Evolutionary conservation across 305 asterid genomes (phyloP).

Genomic region (Fraxinus velutina): DNA sequence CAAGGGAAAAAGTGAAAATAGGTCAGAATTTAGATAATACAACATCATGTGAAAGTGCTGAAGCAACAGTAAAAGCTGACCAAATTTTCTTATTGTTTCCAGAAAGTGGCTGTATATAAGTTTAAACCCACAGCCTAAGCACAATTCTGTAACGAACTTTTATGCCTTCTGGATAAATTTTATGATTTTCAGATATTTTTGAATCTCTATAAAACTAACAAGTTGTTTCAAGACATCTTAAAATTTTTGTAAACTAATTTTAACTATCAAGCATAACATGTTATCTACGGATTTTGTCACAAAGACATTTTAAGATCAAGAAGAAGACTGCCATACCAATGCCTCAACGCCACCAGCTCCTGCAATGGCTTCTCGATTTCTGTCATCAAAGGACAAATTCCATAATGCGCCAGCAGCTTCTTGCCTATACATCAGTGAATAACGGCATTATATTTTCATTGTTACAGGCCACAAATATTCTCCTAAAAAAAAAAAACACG

Average conservation of each 20-base stretch:
- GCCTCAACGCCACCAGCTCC: conserved; percentile 57
- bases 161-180: neutral
- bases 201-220: neutral
- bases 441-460: neutral
- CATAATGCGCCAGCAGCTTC: conserved; percentile 61
- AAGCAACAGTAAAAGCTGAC: neutral
- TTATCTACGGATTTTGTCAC: neutral
- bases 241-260: neutral
- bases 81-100: neutral
- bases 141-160: neutral
- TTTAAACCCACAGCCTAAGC: neutral
- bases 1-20: neutral
- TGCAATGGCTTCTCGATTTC: conserved; percentile 53
- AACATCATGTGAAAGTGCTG: neutral
- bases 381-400: conserved; percentile 55
- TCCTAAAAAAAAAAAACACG: neutral
- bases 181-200: neutral
- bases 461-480: neutral
- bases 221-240: neutral
- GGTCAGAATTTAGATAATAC: neutral
- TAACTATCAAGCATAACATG: neutral
- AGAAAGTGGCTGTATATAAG: neutral
- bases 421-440: conserved; percentile 31
- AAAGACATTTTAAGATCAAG: neutral
- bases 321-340: conserved; percentile 28